Percentiles rank a stretch among this genome's conserved stretches.
Conservation (phyloP, 1,284 basidiomycete genomes). For the Trametes sp. region DNA sequence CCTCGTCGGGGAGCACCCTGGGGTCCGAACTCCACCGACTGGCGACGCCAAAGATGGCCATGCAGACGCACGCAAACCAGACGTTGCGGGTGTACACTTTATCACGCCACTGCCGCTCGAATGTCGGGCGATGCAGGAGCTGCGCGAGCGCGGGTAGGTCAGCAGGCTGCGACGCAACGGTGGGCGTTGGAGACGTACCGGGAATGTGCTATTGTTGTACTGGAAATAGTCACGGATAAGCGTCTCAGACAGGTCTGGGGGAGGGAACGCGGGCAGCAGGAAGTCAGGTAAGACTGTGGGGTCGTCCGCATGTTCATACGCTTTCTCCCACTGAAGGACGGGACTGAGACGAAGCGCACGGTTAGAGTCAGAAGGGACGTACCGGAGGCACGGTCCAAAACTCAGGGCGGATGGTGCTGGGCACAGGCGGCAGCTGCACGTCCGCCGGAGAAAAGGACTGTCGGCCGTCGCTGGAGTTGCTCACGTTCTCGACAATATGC, state of each 20-base stretch:
- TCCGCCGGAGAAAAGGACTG: slow-evolving; percentile 23
- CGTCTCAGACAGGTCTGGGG: slow-evolving; percentile 52
- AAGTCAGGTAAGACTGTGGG: slow-evolving; percentile 47
- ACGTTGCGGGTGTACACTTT: slow-evolving; percentile 50
- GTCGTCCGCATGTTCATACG: slow-evolving; percentile 55
- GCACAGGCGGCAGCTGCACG: slow-evolving; percentile 7
- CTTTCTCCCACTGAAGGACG: slow-evolving; percentile 63
- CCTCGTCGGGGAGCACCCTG: slow-evolving; percentile 50
- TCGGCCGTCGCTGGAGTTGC: slow-evolving; percentile 22
- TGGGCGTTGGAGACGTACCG: slow-evolving; percentile 29
- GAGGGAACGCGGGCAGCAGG: slow-evolving; percentile 59
- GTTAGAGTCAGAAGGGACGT: slow-evolving; percentile 8
- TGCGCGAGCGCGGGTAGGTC: slow-evolving; percentile 4
- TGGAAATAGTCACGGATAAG: slow-evolving; percentile 61
- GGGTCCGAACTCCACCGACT: slow-evolving; percentile 56
- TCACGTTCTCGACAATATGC: slow-evolving; percentile 47
- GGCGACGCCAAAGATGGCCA: slow-evolving; percentile 59
- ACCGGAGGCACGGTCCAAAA: slow-evolving; percentile 36
- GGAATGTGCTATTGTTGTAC: slow-evolving; percentile 50
- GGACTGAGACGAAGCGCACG: not conserved
- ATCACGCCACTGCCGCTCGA: slow-evolving; percentile 52
- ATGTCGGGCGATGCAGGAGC: slow-evolving; percentile 58
- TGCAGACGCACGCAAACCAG: slow-evolving; percentile 57
- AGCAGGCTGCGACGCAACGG: not conserved
- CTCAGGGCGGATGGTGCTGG: slow-evolving; percentile 24